Percentiles rank a stretch among this genome's conserved stretches.
Evolutionary conservation across 2,329 filamentous ascomycete genomes (phyloP).

Genomic region (Pochonia chlamydosporia): DNA sequence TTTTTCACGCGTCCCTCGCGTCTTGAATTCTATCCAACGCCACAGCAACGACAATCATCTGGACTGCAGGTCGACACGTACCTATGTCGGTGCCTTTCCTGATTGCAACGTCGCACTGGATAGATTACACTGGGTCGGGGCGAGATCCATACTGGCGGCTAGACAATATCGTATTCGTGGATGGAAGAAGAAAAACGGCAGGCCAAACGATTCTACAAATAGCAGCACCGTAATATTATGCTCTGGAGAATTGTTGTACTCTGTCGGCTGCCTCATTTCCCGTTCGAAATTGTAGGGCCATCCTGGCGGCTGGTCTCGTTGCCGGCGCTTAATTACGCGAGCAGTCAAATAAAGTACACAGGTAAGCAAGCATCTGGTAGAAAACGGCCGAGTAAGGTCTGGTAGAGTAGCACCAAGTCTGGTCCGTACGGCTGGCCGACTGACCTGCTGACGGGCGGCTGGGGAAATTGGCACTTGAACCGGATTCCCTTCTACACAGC

Average conservation of each 20-base stretch:
- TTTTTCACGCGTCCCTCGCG: neutral
- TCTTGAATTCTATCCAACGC: neutral
- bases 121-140: neutral
- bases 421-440: too few species aligned
- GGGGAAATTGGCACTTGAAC: too few species aligned
- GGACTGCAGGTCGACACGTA: too few species aligned
- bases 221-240: neutral
- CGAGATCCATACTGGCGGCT: conserved; percentile 3
- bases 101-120: neutral
- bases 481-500: too few species aligned
- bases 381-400: too few species aligned
- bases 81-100: too few species aligned
- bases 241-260: neutral
- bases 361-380: too few species aligned
- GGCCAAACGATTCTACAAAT: neutral
- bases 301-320: neutral
- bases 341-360: too few species aligned
- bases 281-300: neutral
- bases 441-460: neutral
- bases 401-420: too few species aligned
- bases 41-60: neutral
- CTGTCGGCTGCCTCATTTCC: neutral
- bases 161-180: too few species aligned
- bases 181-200: neutral
- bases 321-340: conserved; percentile 3